These are phyloP conservation scores for Penicillium bovifimosum DNA, from an alignment of 495 filamentous ascomycete genomes.

Conservation along the genomic window DNA sequence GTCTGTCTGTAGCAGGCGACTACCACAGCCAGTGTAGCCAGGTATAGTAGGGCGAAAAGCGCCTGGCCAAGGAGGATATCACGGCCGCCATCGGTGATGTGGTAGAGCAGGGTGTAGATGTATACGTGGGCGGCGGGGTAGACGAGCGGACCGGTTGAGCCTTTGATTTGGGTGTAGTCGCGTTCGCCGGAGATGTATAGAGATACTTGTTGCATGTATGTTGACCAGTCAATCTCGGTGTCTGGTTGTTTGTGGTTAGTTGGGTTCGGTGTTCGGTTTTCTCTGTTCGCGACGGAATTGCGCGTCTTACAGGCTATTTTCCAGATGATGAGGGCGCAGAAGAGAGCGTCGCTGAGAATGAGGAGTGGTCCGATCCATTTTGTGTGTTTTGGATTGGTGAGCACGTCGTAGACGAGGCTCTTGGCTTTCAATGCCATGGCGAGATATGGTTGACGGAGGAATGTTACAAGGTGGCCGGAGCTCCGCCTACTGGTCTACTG, in stretches of 20 bases:
- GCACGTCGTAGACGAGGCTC: conserved; percentile 26
- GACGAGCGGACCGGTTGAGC: conserved; percentile 86
- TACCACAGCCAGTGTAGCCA: conserved; percentile 67
- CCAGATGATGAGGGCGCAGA: conserved; percentile 72
- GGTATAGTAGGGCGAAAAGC: conserved; percentile 73
- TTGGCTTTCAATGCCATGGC: conserved; percentile 25
- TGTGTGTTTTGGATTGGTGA: conserved; percentile 49
- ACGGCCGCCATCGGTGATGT: conserved; percentile 67
- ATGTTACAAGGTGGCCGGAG: conserved; percentile 16
- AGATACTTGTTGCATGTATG: conserved; percentile 90
- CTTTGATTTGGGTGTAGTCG: conserved; percentile 80
- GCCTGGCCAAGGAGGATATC: conserved; percentile 76
- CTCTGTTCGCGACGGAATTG: conserved; percentile 4
- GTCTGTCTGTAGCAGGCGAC: conserved; percentile 76
- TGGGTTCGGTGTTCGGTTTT: neutral
- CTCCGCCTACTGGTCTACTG: neutral
- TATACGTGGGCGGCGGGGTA: conserved; percentile 94
- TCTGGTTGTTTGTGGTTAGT: conserved; percentile 49
- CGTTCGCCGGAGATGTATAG: conserved; percentile 78
- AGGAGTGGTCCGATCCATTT: conserved; percentile 64
- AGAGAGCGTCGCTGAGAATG: conserved; percentile 63
- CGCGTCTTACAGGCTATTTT: conserved; percentile 76
- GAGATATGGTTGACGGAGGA: conserved; percentile 8
- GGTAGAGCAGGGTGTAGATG: conserved; percentile 75
- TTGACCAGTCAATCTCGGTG: conserved; percentile 96